These are phyloP conservation scores for Terana coerulea DNA, from an alignment of 768 basidiomycete species.

Conservation along the genomic window DNA sequence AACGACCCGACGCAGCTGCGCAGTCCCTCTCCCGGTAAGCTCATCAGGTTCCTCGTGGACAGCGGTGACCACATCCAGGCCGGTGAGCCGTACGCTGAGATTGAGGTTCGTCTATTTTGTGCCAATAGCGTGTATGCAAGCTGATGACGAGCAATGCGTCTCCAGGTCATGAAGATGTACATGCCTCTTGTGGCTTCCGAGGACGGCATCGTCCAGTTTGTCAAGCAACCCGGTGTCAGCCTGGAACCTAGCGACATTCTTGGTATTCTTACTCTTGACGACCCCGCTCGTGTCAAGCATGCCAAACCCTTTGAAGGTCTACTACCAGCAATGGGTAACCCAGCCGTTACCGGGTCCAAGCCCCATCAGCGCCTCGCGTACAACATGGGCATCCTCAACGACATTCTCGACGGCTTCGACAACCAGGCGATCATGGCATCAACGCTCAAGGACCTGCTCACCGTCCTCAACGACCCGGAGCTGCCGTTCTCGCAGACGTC, in stretches of 20 bases:
- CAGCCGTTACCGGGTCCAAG: conserved; percentile 83
- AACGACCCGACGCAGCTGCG: conserved; percentile 97
- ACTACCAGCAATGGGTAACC: conserved; percentile 82
- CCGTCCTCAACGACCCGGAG: conserved; percentile 77
- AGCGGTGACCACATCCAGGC: conserved; percentile 97
- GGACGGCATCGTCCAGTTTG: conserved; percentile 90
- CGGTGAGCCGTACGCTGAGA: conserved; percentile 96
- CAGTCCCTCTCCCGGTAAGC: conserved; percentile 94
- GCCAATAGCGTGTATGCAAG: background rate
- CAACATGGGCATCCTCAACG: conserved; percentile 73
- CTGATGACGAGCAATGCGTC: background rate
- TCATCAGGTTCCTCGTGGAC: conserved; percentile 91
- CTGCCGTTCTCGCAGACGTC: conserved; percentile 85
- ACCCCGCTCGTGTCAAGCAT: conserved; percentile 94
- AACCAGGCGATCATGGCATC: conserved; percentile 88
- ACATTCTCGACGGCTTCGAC: conserved; percentile 95
- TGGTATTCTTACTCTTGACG: conserved; percentile 94
- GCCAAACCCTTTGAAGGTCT: conserved; percentile 98
- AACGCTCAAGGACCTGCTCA: conserved; percentile 83
- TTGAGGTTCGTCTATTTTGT: conserved; percentile 62
- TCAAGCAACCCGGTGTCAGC: conserved; percentile 97
- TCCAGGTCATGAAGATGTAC: conserved; percentile 98
- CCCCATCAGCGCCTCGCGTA: conserved; percentile 81
- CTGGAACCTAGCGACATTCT: conserved; percentile 96
- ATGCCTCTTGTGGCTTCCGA: conserved; percentile 96